Evolutionary conservation across 2,329 filamentous ascomycete species (phyloP).

Genomic region (Botrytis elliptica): DNA sequence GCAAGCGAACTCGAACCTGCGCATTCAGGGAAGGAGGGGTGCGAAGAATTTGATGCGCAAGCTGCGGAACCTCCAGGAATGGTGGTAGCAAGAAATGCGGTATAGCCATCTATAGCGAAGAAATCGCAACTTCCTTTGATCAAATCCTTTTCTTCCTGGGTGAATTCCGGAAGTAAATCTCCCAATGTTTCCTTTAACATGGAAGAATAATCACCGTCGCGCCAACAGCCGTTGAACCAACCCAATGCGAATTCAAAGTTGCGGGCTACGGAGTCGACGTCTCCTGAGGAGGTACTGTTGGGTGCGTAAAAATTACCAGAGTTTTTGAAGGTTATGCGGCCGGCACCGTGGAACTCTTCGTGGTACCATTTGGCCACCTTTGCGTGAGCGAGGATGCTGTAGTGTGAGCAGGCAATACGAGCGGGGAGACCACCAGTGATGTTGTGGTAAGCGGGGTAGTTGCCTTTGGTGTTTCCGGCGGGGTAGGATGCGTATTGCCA

Average conservation of each 20-base stretch:
- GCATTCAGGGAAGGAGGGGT: constrained; percentile 29
- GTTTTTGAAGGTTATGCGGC: constrained; percentile 50
- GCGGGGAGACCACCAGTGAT: constrained; percentile 43
- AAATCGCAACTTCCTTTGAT: constrained; percentile 56
- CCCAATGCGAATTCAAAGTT: constrained; percentile 48
- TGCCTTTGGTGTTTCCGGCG: constrained; percentile 40
- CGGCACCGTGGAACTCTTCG: constrained; percentile 51
- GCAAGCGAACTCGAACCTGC: constrained; percentile 39
- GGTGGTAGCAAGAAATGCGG: constrained; percentile 42
- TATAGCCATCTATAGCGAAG: constrained; percentile 58
- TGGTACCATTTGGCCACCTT: constrained; percentile 54
- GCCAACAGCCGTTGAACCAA: constrained; percentile 49
- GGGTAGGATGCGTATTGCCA: constrained; percentile 49
- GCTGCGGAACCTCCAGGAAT: constrained; percentile 41
- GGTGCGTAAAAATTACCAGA: constrained; percentile 48
- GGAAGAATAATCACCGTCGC: constrained; percentile 50
- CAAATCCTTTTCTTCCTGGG: constrained; percentile 47
- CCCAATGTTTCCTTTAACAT: constrained; percentile 47
- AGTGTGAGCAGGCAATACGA: constrained; percentile 47
- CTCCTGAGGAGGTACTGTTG: constrained; percentile 38
- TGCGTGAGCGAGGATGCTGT: constrained; percentile 50
- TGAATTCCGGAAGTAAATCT: constrained; percentile 47
- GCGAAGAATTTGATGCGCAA: constrained; percentile 39
- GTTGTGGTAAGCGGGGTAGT: constrained; percentile 47
- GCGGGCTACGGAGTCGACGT: constrained; percentile 35